Conservation (phyloP, 1,139 yeast genomes). For the Yamadazyma sp. region DNA sequence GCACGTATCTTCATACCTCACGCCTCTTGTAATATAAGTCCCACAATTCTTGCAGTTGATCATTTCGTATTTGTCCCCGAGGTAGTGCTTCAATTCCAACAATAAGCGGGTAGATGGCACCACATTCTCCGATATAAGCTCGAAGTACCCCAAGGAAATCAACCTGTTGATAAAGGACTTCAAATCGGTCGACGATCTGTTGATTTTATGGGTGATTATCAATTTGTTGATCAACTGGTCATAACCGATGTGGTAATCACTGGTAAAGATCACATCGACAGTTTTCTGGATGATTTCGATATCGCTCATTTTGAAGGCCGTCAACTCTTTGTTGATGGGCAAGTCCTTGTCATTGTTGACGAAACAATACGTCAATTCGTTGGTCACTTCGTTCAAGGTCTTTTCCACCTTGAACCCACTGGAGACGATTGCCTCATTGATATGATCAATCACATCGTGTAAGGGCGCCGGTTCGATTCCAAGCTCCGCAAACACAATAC, state of each 20-base stretch:
- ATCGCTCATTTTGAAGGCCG: slow-evolving; percentile 46
- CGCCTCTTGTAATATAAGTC: slow-evolving; percentile 58
- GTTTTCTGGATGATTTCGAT: slow-evolving; percentile 49
- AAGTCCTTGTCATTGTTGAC: slow-evolving; percentile 42
- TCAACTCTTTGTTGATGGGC: slow-evolving; percentile 31
- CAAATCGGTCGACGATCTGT: slow-evolving; percentile 32
- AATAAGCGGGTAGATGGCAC: slow-evolving; percentile 42
- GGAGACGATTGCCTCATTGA: slow-evolving; percentile 37
- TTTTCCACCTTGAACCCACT: slow-evolving; percentile 49
- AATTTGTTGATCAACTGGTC: slow-evolving; percentile 9
- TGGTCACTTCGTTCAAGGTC: slow-evolving; percentile 35
- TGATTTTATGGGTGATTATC: slow-evolving; percentile 11
- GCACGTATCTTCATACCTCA: slow-evolving; percentile 35
- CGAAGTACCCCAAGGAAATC: slow-evolving; percentile 57
- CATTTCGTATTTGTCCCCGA: slow-evolving; percentile 43
- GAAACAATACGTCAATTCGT: slow-evolving; percentile 36
- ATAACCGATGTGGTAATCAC: slow-evolving; percentile 13
- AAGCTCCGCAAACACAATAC: slow-evolving; percentile 9
- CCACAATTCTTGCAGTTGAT: slow-evolving; percentile 53
- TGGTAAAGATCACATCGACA: slow-evolving; percentile 44
- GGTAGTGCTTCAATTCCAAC: slow-evolving; percentile 47
- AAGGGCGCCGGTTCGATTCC: slow-evolving; percentile 3
- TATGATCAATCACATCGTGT: slow-evolving; percentile 30
- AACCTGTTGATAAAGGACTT: slow-evolving; percentile 36
- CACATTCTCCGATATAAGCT: slow-evolving; percentile 26